Evolutionary conservation across 495 filamentous ascomycete species (phyloP).

Genomic region (Cladorrhinum samala): DNA sequence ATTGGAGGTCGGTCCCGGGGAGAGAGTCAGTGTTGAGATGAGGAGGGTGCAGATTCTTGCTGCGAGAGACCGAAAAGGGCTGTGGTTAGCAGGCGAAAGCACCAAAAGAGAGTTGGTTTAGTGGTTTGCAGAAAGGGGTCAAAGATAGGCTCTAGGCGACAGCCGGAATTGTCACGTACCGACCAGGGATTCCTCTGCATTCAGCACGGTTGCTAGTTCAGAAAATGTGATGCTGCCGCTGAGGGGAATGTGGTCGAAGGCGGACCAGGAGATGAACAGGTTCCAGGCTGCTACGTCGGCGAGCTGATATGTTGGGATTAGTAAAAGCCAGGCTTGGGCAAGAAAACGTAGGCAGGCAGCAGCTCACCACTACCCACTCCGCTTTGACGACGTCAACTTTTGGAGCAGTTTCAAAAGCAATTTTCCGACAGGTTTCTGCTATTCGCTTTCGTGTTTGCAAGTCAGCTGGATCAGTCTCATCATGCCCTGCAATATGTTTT

Average conservation of each 20-base stretch:
- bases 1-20: background rate
- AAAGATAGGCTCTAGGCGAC: too few species aligned
- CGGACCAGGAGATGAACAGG: conserved; percentile 27
- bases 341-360: too few species aligned
- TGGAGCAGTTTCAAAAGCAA: conserved; percentile 17
- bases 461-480: conserved; percentile 2
- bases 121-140: too few species aligned
- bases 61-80: too few species aligned
- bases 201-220: conserved; percentile 19
- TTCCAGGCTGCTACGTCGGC: conserved; percentile 19
- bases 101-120: too few species aligned
- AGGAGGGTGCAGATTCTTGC: conserved; percentile 20
- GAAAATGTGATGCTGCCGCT: conserved; percentile 20
- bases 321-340: too few species aligned
- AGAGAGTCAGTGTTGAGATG: conserved; percentile 16
- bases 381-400: conserved; percentile 18
- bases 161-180: too few species aligned
- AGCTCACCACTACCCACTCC: conserved; percentile 22
- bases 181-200: conserved; percentile 24
- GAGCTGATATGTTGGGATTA: conserved; percentile 7
- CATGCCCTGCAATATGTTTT: conserved; percentile 7
- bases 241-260: conserved; percentile 28
- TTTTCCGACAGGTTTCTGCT: conserved; percentile 15
- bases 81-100: background rate
- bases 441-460: conserved; percentile 8